These are phyloP conservation scores for Protea cynaroides DNA, from an alignment of 164 flowering plant genomes.

Conservation along the genomic window DNA sequence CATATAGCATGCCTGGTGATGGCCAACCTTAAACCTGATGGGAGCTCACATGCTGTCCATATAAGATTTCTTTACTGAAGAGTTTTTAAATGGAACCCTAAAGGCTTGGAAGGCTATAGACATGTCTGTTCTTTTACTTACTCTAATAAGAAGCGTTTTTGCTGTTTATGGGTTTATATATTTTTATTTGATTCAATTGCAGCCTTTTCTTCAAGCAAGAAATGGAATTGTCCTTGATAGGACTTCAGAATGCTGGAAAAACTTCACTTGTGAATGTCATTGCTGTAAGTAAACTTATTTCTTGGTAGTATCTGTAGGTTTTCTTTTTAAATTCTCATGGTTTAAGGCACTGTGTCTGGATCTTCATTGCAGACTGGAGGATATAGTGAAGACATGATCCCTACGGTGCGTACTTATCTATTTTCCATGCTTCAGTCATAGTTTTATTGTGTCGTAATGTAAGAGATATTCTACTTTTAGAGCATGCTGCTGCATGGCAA, in stretches of 20 bases:
- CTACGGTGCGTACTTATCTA: slow-evolving; percentile 56
- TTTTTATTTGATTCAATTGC: slow-evolving; percentile 15
- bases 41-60: no score
- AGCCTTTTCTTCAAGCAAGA: slow-evolving; percentile 98
- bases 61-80: no score
- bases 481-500: not conserved
- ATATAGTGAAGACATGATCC: slow-evolving; percentile 97
- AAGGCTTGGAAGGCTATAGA: no score
- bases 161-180: not conserved
- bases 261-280: slow-evolving; percentile 94
- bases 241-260: slow-evolving; percentile 96
- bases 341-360: not conserved
- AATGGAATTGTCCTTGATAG: slow-evolving; percentile 93
- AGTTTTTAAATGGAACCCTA: no score
- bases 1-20: no score
- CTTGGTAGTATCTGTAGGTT: not conserved
- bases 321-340: not conserved
- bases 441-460: no score
- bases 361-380: slow-evolving; percentile 73
- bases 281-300: slow-evolving; percentile 53
- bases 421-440: no score
- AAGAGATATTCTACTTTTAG: not conserved
- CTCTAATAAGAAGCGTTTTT: not conserved
- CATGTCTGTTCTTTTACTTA: not conserved
- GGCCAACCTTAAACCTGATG: no score